These are phyloP conservation scores for Castanopsis chinensis DNA, from an alignment of 306 rosid species.

Conservation along the genomic window DNA sequence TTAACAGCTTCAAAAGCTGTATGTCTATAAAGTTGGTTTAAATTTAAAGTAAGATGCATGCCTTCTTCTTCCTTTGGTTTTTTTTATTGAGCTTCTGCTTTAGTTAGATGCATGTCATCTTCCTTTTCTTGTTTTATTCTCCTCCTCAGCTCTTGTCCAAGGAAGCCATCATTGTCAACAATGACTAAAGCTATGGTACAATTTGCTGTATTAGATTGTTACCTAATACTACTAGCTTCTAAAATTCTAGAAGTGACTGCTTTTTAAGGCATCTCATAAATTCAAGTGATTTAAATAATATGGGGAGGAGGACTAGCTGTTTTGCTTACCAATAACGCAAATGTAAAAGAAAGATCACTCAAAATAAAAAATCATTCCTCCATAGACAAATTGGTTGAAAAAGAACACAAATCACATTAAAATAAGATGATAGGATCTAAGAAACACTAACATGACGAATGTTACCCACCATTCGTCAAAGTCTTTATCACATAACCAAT, in stretches of 20 bases:
- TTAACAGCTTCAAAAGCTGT: too few species aligned
- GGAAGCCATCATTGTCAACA: background rate
- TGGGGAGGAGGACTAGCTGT: background rate
- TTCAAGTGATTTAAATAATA: too few species aligned
- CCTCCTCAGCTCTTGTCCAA: background rate
- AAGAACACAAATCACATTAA: background rate
- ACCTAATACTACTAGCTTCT: too few species aligned
- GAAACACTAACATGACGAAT: background rate
- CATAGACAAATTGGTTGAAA: background rate
- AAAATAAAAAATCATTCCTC: background rate
- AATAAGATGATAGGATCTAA: background rate
- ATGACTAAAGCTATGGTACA: too few species aligned
- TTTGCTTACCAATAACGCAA: background rate
- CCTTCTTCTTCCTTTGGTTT: background rate
- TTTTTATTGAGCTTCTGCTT: too few species aligned
- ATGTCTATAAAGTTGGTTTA: too few species aligned
- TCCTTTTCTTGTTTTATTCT: background rate
- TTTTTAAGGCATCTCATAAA: too few species aligned
- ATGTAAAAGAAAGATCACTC: background rate
- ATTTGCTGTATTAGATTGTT: too few species aligned
- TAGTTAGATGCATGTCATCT: background rate
- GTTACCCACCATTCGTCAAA: background rate
- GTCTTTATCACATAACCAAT: constrained; percentile 11
- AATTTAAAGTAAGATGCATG: too few species aligned
- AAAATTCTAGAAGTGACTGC: too few species aligned